phyloP scores from a whole-genome alignment of 768 basidiomycete species.

The Termitomyces sp. region DNA sequence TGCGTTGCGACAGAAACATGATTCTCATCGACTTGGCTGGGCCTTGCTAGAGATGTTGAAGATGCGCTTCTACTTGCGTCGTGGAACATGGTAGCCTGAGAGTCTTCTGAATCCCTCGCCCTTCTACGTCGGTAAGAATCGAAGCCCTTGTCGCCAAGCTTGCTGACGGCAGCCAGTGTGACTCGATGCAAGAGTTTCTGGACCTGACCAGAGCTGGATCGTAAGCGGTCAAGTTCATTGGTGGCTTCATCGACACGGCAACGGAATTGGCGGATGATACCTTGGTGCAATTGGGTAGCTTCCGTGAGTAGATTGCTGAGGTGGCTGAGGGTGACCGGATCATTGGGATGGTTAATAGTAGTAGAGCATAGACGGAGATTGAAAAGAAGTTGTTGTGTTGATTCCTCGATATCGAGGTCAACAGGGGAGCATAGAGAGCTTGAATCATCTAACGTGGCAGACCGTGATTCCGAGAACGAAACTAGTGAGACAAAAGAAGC shows the following conservation, averaged over 20 bases:
- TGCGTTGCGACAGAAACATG: slow-evolving; percentile 22
- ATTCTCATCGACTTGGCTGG: slow-evolving; percentile 9
- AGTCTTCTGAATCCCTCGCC: slow-evolving; percentile 63
- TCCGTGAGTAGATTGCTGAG: slow-evolving; percentile 44
- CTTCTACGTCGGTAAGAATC: slow-evolving; percentile 24
- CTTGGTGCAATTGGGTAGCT: slow-evolving; percentile 36
- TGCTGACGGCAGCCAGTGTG: slow-evolving; percentile 37
- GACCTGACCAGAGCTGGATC: slow-evolving; percentile 37
- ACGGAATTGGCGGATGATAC: slow-evolving; percentile 46
- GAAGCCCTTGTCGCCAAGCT: slow-evolving; percentile 30
- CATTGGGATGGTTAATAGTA: slow-evolving; percentile 29
- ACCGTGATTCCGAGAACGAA: slow-evolving; percentile 34
- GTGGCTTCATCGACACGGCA: slow-evolving; percentile 45
- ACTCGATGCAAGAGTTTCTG: slow-evolving; percentile 38
- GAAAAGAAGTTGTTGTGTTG: slow-evolving; percentile 43
- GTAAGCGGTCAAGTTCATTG: slow-evolving; percentile 43
- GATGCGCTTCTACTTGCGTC: slow-evolving; percentile 12
- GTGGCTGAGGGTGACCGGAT: slow-evolving; percentile 31
- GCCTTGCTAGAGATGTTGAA: slow-evolving; percentile 9
- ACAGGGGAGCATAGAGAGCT: slow-evolving; percentile 30
- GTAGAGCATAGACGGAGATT: slow-evolving; percentile 48
- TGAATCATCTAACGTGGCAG: slow-evolving; percentile 20
- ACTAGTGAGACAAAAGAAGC: slow-evolving; percentile 46
- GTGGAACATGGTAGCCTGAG: slow-evolving; percentile 44
- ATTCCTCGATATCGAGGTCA: slow-evolving; percentile 39